Conservation (phyloP, 495 filamentous ascomycete genomes). For the Hypoxylon cercidicola region DNA sequence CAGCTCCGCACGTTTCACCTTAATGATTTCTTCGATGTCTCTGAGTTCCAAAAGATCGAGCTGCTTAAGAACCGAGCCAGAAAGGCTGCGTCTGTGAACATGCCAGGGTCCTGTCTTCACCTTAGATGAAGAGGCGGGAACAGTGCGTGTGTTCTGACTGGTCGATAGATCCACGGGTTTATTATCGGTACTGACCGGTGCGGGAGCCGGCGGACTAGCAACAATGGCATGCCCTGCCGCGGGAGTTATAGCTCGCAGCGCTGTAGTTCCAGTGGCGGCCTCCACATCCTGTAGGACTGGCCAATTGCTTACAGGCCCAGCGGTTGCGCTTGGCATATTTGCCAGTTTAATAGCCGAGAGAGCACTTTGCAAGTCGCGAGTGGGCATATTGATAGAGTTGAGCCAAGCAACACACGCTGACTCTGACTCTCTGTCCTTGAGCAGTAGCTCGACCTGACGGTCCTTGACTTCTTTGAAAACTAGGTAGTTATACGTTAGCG, state of each 20-base stretch:
- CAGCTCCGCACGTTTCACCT: no score
- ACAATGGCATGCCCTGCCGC: background rate
- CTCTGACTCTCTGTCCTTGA: conserved; percentile 15
- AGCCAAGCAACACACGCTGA: conserved; percentile 29
- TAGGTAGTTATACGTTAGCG: conserved; percentile 31
- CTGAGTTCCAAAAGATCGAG: no score
- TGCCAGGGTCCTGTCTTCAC: no score
- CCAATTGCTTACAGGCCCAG: background rate
- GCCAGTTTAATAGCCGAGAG: background rate
- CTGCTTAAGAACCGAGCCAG: no score
- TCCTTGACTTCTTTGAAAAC: conserved; percentile 28
- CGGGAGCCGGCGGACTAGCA: background rate
- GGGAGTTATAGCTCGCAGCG: background rate
- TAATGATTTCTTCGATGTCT: no score
- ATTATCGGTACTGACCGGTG: background rate
- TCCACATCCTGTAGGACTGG: background rate
- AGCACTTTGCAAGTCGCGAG: background rate
- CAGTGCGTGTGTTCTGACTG: background rate
- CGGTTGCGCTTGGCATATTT: background rate
- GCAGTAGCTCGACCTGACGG: conserved; percentile 29
- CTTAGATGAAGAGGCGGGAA: background rate
- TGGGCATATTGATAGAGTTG: conserved; percentile 23
- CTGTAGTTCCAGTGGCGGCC: no score
- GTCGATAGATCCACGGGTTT: background rate
- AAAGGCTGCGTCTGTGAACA: no score